Base-by-base conservation (phyloP, 2,329 filamentous ascomycete genomes). In the Myriosclerotinia curreyana region DNA sequence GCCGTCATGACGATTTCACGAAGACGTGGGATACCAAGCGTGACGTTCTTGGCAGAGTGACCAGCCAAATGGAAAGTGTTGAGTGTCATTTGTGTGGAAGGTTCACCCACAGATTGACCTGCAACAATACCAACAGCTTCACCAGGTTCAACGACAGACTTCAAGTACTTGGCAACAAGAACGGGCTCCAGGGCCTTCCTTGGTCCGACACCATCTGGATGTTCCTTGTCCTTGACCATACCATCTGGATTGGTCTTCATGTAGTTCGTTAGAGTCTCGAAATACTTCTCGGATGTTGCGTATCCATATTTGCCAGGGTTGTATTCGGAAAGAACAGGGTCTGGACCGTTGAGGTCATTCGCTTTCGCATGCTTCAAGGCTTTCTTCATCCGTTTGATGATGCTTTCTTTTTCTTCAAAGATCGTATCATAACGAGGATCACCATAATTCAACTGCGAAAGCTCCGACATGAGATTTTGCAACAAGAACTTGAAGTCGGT, bases 51-150 rank as follows among this genome's bases (percentile, higher is more conserved):
- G 38, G 95, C 89, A 25, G 95, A 93, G 81, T 98, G 94, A 74
- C 95, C 95, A 77, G 95, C 95, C 85, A 99, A 91, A 84, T 99
- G 95, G 85, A 99, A 99, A 36, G 96, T 99, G 79, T 99, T 99
- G 63, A 99, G 81, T 9, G 96, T 99, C 96, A 99, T 99, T 77
- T 99, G 95, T 14, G 95, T 99, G 2, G 93, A 97, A 11, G 96
- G 95, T 75, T 99, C 96, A 74, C 95, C 95, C 50, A 99, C 88
- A 40, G 94, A 98, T 77, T 99, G 95, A 12, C 93, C 93, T 59
- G 96, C 96, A 65, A 99, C 91, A 68, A 99, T 96, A 69, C 95
- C 95, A 34, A 99, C 93, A 34, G 95, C 94, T 79, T 99, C 96
- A 53, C 95, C 95, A 36, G 95, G 92, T 72, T 99, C 94, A 31